Percentiles rank a stretch among this genome's conserved stretches.
Evolutionary conservation across 2,329 filamentous ascomycete genomes (phyloP).

Genomic region (Huntiella moniliformis): DNA sequence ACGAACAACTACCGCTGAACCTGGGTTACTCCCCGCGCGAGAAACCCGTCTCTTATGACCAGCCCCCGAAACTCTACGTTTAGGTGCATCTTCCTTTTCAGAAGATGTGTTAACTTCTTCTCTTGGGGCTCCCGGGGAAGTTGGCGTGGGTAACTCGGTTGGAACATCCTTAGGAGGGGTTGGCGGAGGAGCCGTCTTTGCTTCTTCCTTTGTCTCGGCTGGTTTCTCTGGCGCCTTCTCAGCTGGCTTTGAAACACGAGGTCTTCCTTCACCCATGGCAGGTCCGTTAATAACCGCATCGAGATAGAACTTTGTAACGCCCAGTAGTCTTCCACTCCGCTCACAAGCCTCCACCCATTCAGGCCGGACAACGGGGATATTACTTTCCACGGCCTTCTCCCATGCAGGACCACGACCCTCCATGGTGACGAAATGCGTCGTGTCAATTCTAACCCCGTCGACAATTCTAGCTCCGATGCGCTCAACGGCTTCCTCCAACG

Average conservation of each 20-base stretch:
- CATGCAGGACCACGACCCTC: constrained; percentile 77
- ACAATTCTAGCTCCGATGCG: constrained; percentile 84
- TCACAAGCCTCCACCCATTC: constrained; percentile 98
- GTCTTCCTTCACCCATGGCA: constrained; percentile 18
- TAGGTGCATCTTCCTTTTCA: not conserved
- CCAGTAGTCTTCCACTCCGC: constrained; percentile 75
- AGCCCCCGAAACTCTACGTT: too few species aligned
- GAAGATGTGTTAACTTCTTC: constrained; percentile 5
- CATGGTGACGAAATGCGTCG: constrained; percentile 93
- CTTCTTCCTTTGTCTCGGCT: constrained; percentile 7
- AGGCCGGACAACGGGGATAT: constrained; percentile 88
- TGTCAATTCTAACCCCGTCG: constrained; percentile 84
- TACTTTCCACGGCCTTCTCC: constrained; percentile 96
- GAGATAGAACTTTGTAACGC: constrained; percentile 88
- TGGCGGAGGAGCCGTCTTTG: constrained; percentile 15
- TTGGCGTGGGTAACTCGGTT: constrained; percentile 14
- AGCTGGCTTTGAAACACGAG: constrained; percentile 14
- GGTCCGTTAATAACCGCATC: constrained; percentile 46
- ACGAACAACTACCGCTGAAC: too few species aligned
- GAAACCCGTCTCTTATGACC: too few species aligned
- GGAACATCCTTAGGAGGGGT: constrained; percentile 5
- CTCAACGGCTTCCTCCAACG: constrained; percentile 55
- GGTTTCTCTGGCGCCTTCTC: constrained; percentile 15
- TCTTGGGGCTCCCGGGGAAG: constrained; percentile 11
- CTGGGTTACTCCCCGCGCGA: too few species aligned